Evolutionary conservation across 441 rosid genomes (phyloP).

Genomic region (Eugenia klotzschiana): DNA sequence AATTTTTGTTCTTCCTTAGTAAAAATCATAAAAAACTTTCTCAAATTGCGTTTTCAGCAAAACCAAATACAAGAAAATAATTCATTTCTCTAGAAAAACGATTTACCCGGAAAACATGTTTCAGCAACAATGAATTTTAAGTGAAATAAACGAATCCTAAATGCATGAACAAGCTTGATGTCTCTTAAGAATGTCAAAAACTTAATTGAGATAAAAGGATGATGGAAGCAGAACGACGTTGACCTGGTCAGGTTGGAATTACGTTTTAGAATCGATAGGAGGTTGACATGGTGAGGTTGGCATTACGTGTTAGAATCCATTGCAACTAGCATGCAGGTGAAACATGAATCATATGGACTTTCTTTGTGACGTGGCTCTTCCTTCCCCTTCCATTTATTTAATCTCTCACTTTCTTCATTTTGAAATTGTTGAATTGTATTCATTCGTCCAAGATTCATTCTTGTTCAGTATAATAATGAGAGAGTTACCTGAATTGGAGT

Average conservation of each 20-base stretch:
- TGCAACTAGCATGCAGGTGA: not conserved
- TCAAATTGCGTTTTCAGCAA: too few relatives aligned
- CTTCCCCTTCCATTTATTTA: not conserved
- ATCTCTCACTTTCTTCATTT: not conserved
- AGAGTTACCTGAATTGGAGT: not conserved
- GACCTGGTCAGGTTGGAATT: not conserved
- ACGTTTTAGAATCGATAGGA: too few relatives aligned
- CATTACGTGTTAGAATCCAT: not conserved
- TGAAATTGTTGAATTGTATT: not conserved
- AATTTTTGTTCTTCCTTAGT: too few relatives aligned
- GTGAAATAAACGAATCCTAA: not conserved
- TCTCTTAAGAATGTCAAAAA: not conserved
- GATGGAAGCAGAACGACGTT: rapidly evolving
- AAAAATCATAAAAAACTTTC: too few relatives aligned
- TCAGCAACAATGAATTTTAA: not conserved
- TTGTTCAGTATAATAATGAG: too few relatives aligned
- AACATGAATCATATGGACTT: not conserved
- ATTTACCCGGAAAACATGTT: too few relatives aligned
- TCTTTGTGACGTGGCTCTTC: not conserved
- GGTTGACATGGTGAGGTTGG: not conserved
- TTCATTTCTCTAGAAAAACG: too few relatives aligned
- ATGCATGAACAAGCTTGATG: not conserved
- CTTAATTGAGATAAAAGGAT: not conserved
- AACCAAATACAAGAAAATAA: too few relatives aligned
- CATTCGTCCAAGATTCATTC: not conserved